These are phyloP conservation scores for Pichia insulana DNA, from an alignment of 805 yeast species.

Conservation along the genomic window DNA sequence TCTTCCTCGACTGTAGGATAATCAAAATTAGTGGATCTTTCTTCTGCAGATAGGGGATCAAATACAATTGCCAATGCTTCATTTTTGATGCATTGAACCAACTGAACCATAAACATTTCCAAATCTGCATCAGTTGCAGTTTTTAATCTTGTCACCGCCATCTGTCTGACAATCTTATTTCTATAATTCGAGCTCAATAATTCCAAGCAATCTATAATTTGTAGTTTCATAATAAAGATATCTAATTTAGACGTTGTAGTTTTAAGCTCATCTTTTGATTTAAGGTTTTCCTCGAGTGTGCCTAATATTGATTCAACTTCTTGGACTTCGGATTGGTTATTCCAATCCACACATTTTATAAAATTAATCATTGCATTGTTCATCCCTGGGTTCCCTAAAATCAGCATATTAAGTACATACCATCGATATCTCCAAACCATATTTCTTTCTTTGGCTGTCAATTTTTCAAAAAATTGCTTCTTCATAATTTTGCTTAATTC, in stretches of 20 bases:
- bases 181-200: constrained; percentile 70
- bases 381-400: constrained; percentile 27
- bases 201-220: constrained; percentile 47
- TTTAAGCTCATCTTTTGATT: constrained; percentile 2
- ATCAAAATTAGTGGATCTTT: constrained; percentile 2
- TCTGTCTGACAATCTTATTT: constrained; percentile 65
- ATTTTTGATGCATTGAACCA: constrained; percentile 85
- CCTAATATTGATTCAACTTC: constrained; percentile 51
- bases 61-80: constrained; percentile 34
- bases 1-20: constrained; percentile 12
- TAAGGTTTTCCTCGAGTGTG: constrained; percentile 17
- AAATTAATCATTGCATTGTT: constrained; percentile 46
- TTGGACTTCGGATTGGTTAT: constrained; percentile 67
- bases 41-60: constrained; percentile 11
- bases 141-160: constrained; percentile 79
- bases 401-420: constrained; percentile 52
- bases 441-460: constrained; percentile 77
- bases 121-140: constrained; percentile 75
- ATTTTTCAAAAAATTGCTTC: constrained; percentile 76
- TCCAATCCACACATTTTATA: constrained; percentile 82
- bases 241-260: constrained; percentile 12
- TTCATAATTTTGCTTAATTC: constrained; percentile 59
- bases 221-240: constrained; percentile 26
- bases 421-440: constrained; percentile 87
- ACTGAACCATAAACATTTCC: constrained; percentile 72